These are phyloP conservation scores for Fusarium longipes DNA, from an alignment of 2,329 filamentous ascomycete genomes.

Conservation along the genomic window DNA sequence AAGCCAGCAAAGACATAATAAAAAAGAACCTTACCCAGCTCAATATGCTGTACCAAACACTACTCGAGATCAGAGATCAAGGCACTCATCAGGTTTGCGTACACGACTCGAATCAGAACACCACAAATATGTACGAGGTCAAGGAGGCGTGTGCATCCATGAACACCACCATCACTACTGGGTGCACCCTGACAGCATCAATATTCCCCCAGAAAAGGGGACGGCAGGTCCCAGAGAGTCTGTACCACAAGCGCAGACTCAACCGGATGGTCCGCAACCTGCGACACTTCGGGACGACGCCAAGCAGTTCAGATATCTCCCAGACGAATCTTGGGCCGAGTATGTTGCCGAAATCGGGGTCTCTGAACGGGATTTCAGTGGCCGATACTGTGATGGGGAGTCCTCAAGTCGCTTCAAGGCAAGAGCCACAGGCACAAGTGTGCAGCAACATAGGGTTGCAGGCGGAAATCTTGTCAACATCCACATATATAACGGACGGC, in stretches of 20 bases:
- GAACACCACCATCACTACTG: conserved; percentile 73
- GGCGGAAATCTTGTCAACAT: conserved; percentile 40
- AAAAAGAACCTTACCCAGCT: conserved; percentile 11
- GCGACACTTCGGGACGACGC: conserved; percentile 30
- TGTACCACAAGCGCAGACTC: conserved; percentile 19
- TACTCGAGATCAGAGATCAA: conserved; percentile 9
- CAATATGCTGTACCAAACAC: conserved; percentile 20
- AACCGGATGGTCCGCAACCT: conserved; percentile 41
- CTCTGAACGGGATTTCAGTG: conserved; percentile 35
- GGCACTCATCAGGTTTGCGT: conserved; percentile 35
- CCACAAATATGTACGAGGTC: conserved; percentile 38
- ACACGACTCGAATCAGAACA: conserved; percentile 39
- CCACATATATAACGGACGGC: conserved; percentile 38
- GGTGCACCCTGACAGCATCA: conserved; percentile 53
- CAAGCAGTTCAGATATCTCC: conserved; percentile 33
- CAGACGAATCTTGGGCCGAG: conserved; percentile 41
- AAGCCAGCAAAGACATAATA: conserved; percentile 26
- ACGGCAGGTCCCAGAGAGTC: not conserved
- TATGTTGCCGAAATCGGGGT: conserved; percentile 43
- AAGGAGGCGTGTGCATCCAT: conserved; percentile 60
- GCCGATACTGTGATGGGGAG: conserved; percentile 49
- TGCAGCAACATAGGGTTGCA: conserved; percentile 1
- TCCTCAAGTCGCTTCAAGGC: conserved; percentile 23
- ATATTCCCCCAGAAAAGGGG: conserved; percentile 25
- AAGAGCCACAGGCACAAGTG: conserved; percentile 22